Evolutionary conservation across 2,329 filamentous ascomycete species (phyloP), one percentile per base, ranked within the genome.

Genomic region (Aspergillus pseudotamarii): DNA sequence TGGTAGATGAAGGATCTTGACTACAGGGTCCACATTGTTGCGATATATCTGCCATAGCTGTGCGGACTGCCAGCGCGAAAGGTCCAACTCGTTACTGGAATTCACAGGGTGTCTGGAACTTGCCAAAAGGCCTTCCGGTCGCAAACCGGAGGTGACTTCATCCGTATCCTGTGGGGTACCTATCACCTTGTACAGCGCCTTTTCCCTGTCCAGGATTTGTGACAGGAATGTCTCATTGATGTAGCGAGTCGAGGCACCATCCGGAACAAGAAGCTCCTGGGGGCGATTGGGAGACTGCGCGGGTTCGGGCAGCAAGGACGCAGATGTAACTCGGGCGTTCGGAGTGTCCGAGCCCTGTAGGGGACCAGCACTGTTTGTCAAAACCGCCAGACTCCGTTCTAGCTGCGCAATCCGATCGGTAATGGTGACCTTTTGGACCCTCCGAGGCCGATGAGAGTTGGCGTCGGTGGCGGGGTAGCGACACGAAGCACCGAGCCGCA

Each of bases 1-100:
- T 30, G 66, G 70, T 5, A 65, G 56, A 50, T 73, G 71, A n/a
- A 72, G 54, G 1, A 73, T 23, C 21, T 68, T 71, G 3, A 63
- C 45, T 2, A 71, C 41, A 14, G 68, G 64, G 30, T 72, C 64
- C 14, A 73, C 66, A 60, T 69, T 68, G 30, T 65, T 63, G 12
- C 69, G 54, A 51, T 64, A 72, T 2, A 60, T 57, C 45, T 72
- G 66, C 70, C 68, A 71, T 23, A 72, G 55, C 21, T 59, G 62
- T 11, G 53, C 32, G 14, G 64, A 60, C 41, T 68, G 64, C 30
- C 57, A 61, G 60, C 62, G 38, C 56, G 66, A 55, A 46, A 60
- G 45, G 10, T 58, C 57, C 21, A 58, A 28, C 30, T 21, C 26
- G 30, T 38, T 50, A 8, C 21, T 28, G 16, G n/a, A 4, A 26